Evolutionary conservation across 2,329 filamentous ascomycete genomes (phyloP).

Genomic region (Fusarium staphyleae): DNA sequence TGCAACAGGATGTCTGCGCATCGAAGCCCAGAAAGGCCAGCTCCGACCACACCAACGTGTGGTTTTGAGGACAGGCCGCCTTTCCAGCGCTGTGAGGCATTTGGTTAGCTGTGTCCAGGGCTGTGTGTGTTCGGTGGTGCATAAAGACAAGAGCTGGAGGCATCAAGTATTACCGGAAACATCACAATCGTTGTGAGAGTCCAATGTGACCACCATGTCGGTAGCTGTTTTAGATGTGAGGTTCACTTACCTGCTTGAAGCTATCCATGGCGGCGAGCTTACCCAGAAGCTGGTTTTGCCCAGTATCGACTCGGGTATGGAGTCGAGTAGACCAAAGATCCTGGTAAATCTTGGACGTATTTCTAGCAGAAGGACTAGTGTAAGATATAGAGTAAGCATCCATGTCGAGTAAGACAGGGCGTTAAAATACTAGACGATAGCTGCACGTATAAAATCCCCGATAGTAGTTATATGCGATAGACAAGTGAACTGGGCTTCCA

Average conservation of each 20-base stretch:
- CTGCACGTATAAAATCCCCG: conserved; percentile 5
- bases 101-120: conserved; percentile 32
- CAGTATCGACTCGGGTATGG: conserved; percentile 46
- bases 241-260: conserved; percentile 47
- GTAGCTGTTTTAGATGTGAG: background rate
- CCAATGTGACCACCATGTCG: conserved; percentile 1
- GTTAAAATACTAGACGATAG: conserved; percentile 2
- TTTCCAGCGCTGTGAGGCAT: conserved; percentile 34
- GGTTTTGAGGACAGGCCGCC: conserved; percentile 45
- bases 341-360: conserved; percentile 57
- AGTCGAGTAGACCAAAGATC: conserved; percentile 55
- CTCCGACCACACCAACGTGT: conserved; percentile 72
- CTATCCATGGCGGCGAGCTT: conserved; percentile 43
- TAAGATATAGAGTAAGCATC: conserved; percentile 61
- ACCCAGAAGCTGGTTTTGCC: conserved; percentile 43
- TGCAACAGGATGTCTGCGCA: conserved; percentile 72
- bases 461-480: conserved; percentile 1
- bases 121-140: conserved; percentile 22
- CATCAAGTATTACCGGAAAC: background rate
- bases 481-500: conserved; percentile 31
- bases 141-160: conserved; percentile 10
- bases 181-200: conserved; percentile 1
- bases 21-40: conserved; percentile 73
- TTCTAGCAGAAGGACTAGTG: conserved; percentile 53
- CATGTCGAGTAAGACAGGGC: conserved; percentile 45